phyloP scores from a whole-genome alignment of 2,329 filamentous ascomycete species.

The Colletotrichum sp. region DNA sequence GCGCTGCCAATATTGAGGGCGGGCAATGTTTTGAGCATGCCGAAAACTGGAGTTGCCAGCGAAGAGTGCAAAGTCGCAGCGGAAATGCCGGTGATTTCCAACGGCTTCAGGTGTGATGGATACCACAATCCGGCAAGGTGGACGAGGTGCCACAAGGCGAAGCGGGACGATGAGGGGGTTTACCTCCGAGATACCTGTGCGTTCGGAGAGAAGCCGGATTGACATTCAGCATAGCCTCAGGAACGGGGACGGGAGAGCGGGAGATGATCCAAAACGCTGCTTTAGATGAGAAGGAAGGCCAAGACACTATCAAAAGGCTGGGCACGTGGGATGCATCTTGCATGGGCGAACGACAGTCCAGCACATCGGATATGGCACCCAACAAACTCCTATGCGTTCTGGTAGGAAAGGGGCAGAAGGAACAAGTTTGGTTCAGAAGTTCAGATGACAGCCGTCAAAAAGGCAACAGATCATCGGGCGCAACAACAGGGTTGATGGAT shows the following conservation, averaged over 20 bases:
- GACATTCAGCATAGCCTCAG: conserved; percentile 5
- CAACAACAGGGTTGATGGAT: background rate
- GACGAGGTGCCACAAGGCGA: background rate
- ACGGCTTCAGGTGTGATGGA: background rate
- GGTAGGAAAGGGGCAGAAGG: background rate
- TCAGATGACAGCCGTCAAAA: background rate
- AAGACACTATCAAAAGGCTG: background rate
- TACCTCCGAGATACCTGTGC: background rate
- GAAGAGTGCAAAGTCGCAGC: background rate
- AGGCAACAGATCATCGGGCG: background rate
- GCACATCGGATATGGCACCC: too few species aligned
- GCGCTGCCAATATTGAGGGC: background rate
- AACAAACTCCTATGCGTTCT: background rate
- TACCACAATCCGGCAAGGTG: background rate
- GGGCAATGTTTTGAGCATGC: background rate
- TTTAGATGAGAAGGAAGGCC: background rate
- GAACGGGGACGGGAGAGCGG: background rate
- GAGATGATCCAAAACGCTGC: background rate
- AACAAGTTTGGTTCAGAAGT: background rate
- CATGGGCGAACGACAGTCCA: background rate
- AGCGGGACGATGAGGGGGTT: background rate
- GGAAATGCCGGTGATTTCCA: background rate
- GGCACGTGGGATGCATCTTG: background rate
- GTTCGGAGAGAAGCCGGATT: conserved; percentile 9
- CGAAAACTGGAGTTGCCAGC: background rate